Base-by-base conservation (phyloP, 306 rosid species). In the Citrullus amarus region DNA sequence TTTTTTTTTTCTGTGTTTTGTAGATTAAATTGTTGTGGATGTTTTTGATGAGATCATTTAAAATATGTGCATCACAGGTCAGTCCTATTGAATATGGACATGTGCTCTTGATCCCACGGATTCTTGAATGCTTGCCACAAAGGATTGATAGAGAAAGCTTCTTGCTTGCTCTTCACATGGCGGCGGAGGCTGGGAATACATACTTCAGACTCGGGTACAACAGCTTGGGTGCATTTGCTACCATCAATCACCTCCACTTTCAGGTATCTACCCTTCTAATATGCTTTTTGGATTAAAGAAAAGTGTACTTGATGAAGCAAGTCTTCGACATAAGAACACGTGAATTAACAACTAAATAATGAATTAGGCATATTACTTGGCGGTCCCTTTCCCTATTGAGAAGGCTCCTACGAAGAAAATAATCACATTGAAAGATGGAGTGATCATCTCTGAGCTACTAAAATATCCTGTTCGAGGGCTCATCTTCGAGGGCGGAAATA, bases 191-290 rank as follows among this genome's bases (percentile, higher is more conserved):
- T 2, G 88, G 85, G 25, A 89, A 81, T 80, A 88, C 93, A 0
- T 89, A 89, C 84, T 93, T 93, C 65, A 90, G 98, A 17, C 44
- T 93, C 84, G 98, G 98, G 74, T 93, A 93, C 87, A 93, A 93
- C 87, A 93, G 98, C 87, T 83, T 93, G 81, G 98, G 98, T 67
- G 98, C 98, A 54, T 93, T 93, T 78, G 97, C 98, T n/a, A 93
- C 98, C 41, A 93, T 93, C 86, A 93, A 93, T 82, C 98, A 93
- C 86, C 98, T 93, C 81, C 98, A 93, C 87, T 93, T 91, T 86
- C 98, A 93, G 97, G 98, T 93, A 71, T 79, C 22, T 54, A 75
- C 48, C 28, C 15, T n/a, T 76, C 30, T 60, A 8, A 62, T 66
- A 41, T 56, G 22, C 62, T 9, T 32, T 38, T 77, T 6, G 81